Evolutionary conservation across 2,329 filamentous ascomycete genomes (phyloP).

Genomic region (Blumeria graminis): DNA sequence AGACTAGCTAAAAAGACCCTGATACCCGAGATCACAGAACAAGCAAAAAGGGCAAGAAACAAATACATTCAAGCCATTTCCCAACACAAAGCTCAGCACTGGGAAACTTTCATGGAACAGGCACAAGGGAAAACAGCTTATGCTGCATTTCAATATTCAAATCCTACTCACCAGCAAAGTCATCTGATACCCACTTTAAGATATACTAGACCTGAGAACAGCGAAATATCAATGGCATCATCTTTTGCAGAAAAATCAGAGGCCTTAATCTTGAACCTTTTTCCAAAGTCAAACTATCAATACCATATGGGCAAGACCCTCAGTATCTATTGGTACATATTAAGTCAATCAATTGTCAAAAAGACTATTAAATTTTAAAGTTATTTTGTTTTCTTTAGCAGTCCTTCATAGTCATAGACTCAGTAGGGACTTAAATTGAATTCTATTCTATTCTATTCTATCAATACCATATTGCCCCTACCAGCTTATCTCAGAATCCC

Average conservation of each 20-base stretch:
- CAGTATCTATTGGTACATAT: too few relatives aligned
- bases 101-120: background rate
- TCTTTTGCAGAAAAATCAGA: background rate
- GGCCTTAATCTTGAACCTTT: background rate
- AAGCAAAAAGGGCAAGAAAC: background rate
- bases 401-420: too few relatives aligned
- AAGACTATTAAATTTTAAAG: too few relatives aligned
- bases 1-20: background rate
- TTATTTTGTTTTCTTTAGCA: too few relatives aligned
- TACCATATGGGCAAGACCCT: too few relatives aligned
- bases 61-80: background rate
- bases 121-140: background rate
- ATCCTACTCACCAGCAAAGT: background rate
- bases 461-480: background rate
- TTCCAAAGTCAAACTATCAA: too few relatives aligned
- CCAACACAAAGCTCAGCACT: background rate
- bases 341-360: too few relatives aligned
- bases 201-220: background rate
- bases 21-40: background rate
- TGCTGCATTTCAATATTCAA: background rate
- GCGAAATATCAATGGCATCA: background rate
- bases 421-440: too few relatives aligned
- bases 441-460: too few relatives aligned
- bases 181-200: background rate
- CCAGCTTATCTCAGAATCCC: background rate